Evolutionary conservation across 2,329 filamentous ascomycete genomes (phyloP), one percentile per base, ranked within the genome.

Genomic region (Aspergillus vadensis): DNA sequence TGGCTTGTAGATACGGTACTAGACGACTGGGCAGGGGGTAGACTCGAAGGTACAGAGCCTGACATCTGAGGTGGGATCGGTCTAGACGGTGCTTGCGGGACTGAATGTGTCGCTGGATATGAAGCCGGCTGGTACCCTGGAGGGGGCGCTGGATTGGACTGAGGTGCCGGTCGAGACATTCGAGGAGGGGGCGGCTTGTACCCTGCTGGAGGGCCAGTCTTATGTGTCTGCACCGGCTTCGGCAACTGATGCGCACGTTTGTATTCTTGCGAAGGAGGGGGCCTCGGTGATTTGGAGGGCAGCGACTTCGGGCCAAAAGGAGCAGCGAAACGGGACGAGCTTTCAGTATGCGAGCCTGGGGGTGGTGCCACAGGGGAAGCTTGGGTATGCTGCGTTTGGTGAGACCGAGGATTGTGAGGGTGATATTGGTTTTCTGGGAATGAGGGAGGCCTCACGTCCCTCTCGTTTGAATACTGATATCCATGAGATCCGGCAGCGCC

Each of bases 171-270:
- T n/a, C 30, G 53, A 21, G 53, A 41, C 17, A 44, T 14, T 17
- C 39, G 39, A 47, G 53, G 14, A n/a, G 19, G 19, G 10, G 10
- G 17, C 17, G 41, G 19, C 19, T 23, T 44, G 8, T 44, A 23
- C 9, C 41, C 41, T 44, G 19, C n/a, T 21, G 41, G 41, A 21
- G 23, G 39, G 25, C 39, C 53, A n/a, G 25, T 23, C n/a, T 23
- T 32, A 17, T 32, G 53, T 19, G 25, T 19, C 2, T 44, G 53
- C 9, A 44, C 15, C 23, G 39, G 39, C 25, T 47, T 55, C 4
- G 43, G 53, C n/a, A 55, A 15, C 23, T 55, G 53, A 30, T 39
- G 53, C 27, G 53, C 47, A 36, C 10, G 39, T 12, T 19, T 50
- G 15, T 50, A 50, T 17, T 21, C 47, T 15, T 50, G 15, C 7